phyloP scores from a whole-genome alignment of 2,329 filamentous ascomycete species.

The Fusarium scirpi region DNA sequence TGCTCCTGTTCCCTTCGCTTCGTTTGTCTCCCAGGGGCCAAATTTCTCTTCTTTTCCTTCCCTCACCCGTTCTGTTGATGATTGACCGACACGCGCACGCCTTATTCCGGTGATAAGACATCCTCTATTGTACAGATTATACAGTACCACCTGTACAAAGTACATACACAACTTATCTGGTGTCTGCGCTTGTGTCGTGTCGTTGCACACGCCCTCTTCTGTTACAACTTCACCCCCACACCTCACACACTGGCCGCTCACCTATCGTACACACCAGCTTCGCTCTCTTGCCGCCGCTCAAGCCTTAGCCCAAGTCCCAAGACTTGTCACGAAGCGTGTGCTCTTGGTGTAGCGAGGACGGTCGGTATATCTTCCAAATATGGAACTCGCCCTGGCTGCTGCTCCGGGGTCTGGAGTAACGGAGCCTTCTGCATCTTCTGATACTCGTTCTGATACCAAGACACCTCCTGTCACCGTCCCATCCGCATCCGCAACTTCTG shows the following conservation, averaged over 20 bases:
- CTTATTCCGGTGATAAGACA: constrained; percentile 39
- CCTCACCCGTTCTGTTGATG: constrained; percentile 18
- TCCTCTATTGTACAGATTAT: constrained; percentile 4
- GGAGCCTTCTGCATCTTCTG: constrained; percentile 41
- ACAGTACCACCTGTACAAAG: constrained; percentile 8
- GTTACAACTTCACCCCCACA: constrained; percentile 29
- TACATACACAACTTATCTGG: constrained; percentile 1
- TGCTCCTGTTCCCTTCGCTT: constrained; percentile 37
- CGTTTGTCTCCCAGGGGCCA: constrained; percentile 21
- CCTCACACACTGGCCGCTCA: constrained; percentile 14
- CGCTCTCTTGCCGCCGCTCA: constrained; percentile 23
- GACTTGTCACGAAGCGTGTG: constrained; percentile 33
- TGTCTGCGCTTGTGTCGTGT: constrained; percentile 1
- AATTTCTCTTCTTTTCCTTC: constrained; percentile 26
- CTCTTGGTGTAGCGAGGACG: constrained; percentile 30
- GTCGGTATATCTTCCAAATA: constrained; percentile 45
- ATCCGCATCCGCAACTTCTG: constrained; percentile 22
- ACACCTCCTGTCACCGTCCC: constrained; percentile 36
- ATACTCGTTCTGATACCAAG: constrained; percentile 45
- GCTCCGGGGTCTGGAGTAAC: constrained; percentile 40
- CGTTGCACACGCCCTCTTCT: constrained; percentile 26
- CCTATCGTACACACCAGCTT: constrained; percentile 32
- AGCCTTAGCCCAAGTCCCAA: constrained; percentile 4
- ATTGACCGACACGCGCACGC: constrained; percentile 23
- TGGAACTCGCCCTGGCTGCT: constrained; percentile 43